These are phyloP conservation scores for Melocanna baccifera DNA, from an alignment of 176 grass and related monocot genomes.

Conservation along the genomic window DNA sequence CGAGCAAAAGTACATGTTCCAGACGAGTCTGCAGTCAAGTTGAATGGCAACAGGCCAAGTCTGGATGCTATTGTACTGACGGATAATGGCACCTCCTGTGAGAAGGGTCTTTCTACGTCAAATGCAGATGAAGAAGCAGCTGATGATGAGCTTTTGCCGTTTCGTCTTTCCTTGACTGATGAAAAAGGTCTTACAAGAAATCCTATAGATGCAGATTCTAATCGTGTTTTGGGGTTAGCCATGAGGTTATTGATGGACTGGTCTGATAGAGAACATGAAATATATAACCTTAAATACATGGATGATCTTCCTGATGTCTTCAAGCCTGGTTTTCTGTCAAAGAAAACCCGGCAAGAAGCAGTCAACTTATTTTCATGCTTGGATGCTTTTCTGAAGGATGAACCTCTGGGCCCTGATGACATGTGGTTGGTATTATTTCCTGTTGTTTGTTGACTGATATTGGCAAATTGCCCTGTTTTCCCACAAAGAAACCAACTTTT, in stretches of 20 bases:
- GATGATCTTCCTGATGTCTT: constrained; percentile 84
- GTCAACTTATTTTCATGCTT: constrained; percentile 92
- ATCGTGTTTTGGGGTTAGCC: constrained; percentile 11
- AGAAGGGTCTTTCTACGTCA: constrained; percentile 43
- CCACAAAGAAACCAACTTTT: background rate
- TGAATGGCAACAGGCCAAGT: constrained; percentile 63
- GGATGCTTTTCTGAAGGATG: constrained; percentile 92
- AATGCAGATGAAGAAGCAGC: constrained; percentile 40
- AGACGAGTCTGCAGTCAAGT: constrained; percentile 29
- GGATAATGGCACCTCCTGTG: constrained; percentile 42
- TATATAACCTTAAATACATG: constrained; percentile 68
- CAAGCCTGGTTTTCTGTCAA: constrained; percentile 78
- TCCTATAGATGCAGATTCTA: constrained; percentile 50
- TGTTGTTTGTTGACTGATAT: constrained; percentile 2
- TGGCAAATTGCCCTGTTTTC: background rate
- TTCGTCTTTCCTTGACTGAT: constrained; percentile 78
- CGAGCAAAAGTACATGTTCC: constrained; percentile 47
- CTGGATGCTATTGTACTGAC: constrained; percentile 74
- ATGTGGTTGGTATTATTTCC: constrained; percentile 78
- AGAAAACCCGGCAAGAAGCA: constrained; percentile 88
- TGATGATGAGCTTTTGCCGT: constrained; percentile 41
- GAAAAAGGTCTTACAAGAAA: constrained; percentile 56
- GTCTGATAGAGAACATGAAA: constrained; percentile 67
- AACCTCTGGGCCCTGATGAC: constrained; percentile 94
- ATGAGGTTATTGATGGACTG: constrained; percentile 78